Evolutionary conservation across 768 basidiomycete genomes (phyloP).

Genomic region (Boletus insuetus): DNA sequence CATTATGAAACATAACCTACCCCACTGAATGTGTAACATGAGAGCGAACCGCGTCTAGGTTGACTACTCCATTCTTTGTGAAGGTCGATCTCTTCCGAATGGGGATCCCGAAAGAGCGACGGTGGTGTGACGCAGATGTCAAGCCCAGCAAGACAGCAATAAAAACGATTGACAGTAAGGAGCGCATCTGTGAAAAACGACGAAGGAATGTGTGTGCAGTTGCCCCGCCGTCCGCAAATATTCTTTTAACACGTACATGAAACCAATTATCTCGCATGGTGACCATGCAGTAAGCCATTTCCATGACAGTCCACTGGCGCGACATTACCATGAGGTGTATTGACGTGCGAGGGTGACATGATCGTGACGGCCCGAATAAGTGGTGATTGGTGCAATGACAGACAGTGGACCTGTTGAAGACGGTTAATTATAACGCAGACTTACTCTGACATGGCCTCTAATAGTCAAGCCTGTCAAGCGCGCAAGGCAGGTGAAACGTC

Average conservation of each 20-base stretch:
- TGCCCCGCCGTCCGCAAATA: not conserved
- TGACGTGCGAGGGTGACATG: no score
- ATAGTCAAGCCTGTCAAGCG: no score
- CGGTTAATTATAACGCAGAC: no score
- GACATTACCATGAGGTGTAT: no score
- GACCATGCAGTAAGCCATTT: not conserved
- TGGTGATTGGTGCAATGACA: no score
- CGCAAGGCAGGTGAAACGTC: no score
- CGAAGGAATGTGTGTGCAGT: not conserved
- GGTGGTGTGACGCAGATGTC: slow-evolving; percentile 16
- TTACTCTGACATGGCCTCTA: no score
- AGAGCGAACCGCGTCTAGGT: slow-evolving; percentile 12
- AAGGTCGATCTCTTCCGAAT: slow-evolving; percentile 16
- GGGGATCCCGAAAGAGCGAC: slow-evolving; percentile 13
- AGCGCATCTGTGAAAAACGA: slow-evolving; percentile 9
- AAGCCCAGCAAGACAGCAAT: slow-evolving; percentile 12
- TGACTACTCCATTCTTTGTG: slow-evolving; percentile 11
- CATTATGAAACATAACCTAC: slow-evolving; percentile 3
- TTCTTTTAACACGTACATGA: no score
- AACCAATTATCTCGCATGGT: not conserved
- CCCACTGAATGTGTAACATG: slow-evolving; percentile 14
- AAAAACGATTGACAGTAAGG: not conserved
- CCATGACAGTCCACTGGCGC: no score
- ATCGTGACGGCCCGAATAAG: no score
- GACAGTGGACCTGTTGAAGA: no score